Conservation (phyloP, 495 filamentous ascomycete genomes). For the Neurospora sp. region DNA sequence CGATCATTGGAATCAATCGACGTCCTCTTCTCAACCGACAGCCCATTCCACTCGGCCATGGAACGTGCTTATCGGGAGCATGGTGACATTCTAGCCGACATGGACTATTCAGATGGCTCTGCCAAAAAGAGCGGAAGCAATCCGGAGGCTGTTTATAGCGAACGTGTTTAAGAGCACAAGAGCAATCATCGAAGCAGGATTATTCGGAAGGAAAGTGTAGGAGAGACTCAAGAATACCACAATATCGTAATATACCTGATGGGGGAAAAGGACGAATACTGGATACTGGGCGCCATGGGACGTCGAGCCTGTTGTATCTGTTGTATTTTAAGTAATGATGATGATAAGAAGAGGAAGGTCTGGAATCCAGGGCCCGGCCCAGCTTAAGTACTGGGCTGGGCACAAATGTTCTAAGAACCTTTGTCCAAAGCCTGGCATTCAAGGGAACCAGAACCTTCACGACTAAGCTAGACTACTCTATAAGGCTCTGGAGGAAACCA, state of each 20-base stretch:
- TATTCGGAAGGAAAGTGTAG: neutral
- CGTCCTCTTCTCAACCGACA: slow-evolving; percentile 42
- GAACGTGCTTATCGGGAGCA: slow-evolving; percentile 8
- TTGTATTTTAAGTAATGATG: neutral
- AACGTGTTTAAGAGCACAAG: neutral
- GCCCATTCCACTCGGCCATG: slow-evolving; percentile 10
- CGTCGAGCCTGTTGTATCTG: neutral
- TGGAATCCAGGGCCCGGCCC: no score
- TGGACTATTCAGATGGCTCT: neutral
- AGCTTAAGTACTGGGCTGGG: no score
- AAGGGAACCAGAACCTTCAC: neutral
- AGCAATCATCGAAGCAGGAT: neutral
- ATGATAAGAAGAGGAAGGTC: neutral
- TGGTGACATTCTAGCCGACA: slow-evolving; percentile 2
- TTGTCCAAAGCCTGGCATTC: neutral
- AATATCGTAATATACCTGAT: neutral
- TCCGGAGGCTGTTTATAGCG: neutral
- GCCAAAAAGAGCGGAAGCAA: neutral
- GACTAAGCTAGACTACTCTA: no score
- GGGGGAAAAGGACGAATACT: neutral
- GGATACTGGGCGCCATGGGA: neutral
- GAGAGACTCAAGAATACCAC: neutral
- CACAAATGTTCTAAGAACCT: no score
- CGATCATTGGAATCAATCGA: slow-evolving; percentile 67
- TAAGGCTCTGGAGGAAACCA: no score